These are phyloP conservation scores for Solanum lycopersicoides DNA, from an alignment of 257 asterid genomes.

Conservation along the genomic window DNA sequence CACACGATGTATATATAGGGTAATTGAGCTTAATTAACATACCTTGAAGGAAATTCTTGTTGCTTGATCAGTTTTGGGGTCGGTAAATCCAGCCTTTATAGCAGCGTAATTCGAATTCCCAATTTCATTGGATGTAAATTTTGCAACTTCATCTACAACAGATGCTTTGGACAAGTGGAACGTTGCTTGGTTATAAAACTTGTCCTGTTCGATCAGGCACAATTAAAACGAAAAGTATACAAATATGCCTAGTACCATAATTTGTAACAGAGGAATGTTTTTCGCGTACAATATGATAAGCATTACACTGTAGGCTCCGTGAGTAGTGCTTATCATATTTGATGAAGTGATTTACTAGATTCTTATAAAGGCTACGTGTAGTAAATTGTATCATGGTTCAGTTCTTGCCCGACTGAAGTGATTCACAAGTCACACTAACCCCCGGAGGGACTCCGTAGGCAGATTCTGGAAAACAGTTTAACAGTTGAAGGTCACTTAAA, in stretches of 20 bases:
- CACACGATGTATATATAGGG: not conserved
- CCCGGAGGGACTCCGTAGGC: not conserved
- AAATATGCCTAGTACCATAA: not conserved
- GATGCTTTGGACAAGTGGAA: conserved; percentile 40
- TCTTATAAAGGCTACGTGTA: not conserved
- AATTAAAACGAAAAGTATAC: not conserved
- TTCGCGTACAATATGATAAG: not conserved
- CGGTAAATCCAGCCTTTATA: conserved; percentile 42
- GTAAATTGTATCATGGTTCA: not conserved
- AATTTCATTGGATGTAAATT: conserved; percentile 22
- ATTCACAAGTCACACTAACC: not conserved
- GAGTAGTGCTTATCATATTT: not conserved
- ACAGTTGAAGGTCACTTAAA: not conserved
- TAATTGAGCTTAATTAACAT: not conserved
- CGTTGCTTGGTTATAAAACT: conserved; percentile 41
- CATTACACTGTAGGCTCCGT: not conserved
- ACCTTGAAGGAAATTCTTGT: conserved; percentile 87
- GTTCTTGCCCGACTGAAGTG: not conserved
- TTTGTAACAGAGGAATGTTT: not conserved
- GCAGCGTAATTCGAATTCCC: conserved; percentile 37
- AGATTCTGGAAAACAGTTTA: not conserved
- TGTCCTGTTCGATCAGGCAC: conserved; percentile 33
- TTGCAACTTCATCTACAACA: conserved; percentile 17
- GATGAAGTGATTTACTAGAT: not conserved
- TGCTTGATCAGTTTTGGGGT: conserved; percentile 42